Percentiles rank a stretch among this genome's conserved stretches.
Conservation (phyloP, 2,329 filamentous ascomycete genomes). For the Botrytis byssoidea region DNA sequence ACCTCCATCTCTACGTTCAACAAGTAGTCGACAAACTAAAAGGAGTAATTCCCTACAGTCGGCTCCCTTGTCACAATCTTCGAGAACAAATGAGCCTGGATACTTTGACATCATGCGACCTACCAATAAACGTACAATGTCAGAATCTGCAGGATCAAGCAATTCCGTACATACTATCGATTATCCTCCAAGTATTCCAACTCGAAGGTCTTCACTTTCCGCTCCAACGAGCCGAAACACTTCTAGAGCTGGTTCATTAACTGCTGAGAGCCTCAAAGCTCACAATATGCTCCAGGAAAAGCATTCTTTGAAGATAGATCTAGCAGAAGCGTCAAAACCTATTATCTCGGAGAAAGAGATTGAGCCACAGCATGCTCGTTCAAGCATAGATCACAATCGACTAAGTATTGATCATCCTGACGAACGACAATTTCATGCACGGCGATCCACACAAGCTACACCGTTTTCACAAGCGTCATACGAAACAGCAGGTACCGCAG, state of each 20-base stretch:
- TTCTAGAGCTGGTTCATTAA: constrained; percentile 55
- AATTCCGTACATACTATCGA: constrained; percentile 54
- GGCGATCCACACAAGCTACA: constrained; percentile 56
- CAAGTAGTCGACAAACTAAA: constrained; percentile 57
- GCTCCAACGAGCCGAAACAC: constrained; percentile 60
- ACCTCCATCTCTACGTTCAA: constrained; percentile 59
- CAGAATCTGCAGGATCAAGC: constrained; percentile 36
- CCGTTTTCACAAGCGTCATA: constrained; percentile 62
- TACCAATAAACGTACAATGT: constrained; percentile 32
- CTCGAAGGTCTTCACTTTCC: constrained; percentile 59
- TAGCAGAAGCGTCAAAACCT: constrained; percentile 19
- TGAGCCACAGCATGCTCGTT: constrained; percentile 23
- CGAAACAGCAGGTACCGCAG: constrained; percentile 54
- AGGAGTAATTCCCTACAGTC: constrained; percentile 54
- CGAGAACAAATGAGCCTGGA: constrained; percentile 46
- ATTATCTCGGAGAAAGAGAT: constrained; percentile 25
- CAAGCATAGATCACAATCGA: constrained; percentile 51
- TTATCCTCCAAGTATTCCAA: constrained; percentile 56
- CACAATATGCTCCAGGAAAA: constrained; percentile 45
- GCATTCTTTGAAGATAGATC: constrained; percentile 21
- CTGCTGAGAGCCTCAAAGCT: constrained; percentile 57
- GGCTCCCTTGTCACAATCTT: constrained; percentile 44
- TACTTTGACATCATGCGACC: constrained; percentile 44
- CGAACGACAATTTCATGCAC: constrained; percentile 42
- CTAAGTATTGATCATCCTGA: constrained; percentile 38